A percentile compares a stretch with the other conserved stretches of the same genome.
These are phyloP conservation scores for Apiospora kogelbergensis DNA, from an alignment of 2,329 filamentous ascomycete genomes.

Conservation along the genomic window DNA sequence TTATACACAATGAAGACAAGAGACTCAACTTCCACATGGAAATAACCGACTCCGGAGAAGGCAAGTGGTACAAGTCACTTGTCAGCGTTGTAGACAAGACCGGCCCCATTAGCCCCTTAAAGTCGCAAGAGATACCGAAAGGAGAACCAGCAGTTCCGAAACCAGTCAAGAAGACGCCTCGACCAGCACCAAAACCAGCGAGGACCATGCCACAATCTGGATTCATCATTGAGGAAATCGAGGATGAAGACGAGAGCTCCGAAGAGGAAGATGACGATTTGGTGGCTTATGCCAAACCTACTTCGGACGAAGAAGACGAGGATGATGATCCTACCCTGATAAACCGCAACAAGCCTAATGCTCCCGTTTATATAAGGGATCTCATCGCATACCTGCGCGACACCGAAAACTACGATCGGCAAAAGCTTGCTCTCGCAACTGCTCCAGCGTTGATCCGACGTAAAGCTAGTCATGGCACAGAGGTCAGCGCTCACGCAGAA, in stretches of 20 bases:
- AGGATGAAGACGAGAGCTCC: slow-evolving; percentile 51
- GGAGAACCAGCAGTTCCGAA: slow-evolving; percentile 30
- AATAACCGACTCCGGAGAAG: slow-evolving; percentile 72
- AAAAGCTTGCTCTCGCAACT: slow-evolving; percentile 74
- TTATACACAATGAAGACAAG: slow-evolving; percentile 68
- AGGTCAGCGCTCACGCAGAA: slow-evolving; percentile 80
- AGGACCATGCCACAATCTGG: slow-evolving; percentile 33
- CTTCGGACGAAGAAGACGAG: slow-evolving; percentile 85
- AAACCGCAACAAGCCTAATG: slow-evolving; percentile 75
- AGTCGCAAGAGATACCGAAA: slow-evolving; percentile 19
- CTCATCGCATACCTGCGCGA: slow-evolving; percentile 78
- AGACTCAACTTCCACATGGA: slow-evolving; percentile 82
- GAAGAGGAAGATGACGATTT: slow-evolving; percentile 66
- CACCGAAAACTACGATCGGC: slow-evolving; percentile 79
- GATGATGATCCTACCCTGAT: slow-evolving; percentile 91
- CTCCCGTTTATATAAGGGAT: slow-evolving; percentile 89
- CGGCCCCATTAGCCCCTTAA: slow-evolving; percentile 56
- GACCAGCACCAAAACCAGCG: slow-evolving; percentile 19
- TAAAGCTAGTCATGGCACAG: slow-evolving; percentile 84
- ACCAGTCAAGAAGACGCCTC: slow-evolving; percentile 19
- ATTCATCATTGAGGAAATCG: slow-evolving; percentile 66
- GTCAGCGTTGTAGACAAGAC: slow-evolving; percentile 60
- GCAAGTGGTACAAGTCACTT: slow-evolving; percentile 71
- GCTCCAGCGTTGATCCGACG: slow-evolving; percentile 81
- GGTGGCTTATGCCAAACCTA: slow-evolving; percentile 78